Base-by-base conservation (phyloP, 176 grass and related monocot species). In the Bothriochloa decipiens region DNA sequence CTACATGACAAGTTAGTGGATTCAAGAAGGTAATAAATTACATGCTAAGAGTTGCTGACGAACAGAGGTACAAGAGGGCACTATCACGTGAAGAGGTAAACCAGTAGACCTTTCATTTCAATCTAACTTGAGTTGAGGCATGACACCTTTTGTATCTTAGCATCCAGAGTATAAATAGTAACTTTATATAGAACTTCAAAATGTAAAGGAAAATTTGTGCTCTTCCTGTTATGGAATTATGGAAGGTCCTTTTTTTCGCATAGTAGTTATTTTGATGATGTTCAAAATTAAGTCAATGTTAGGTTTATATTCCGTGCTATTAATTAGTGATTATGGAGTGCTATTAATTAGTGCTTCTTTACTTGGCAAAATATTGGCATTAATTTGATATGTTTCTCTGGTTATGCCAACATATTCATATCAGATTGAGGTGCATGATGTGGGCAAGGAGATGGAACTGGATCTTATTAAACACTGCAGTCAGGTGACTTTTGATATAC, bases 11-110 rank as follows among this genome's bases (percentile, higher is more conserved):
- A 93, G 91, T 99, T 90, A 96, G 89, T 82, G 96, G 96, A 90
- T 99, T 94, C 77, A 99, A 99, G 81, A 99, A 99, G 81, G 91
- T 99, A 74, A 80, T 91, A 75, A 99, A 99, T 89, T 99, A 96
- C 91, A 99, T 86, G 12, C 96, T 96, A 86, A 99, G 96, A 85
- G 91, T 93, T 28, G 75, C 89, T 50, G 93, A 94, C 42, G 93
- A 99, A 87, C 92, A 83, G 85, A 92, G 81, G 86, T 93, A 96
- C 86, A 99, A 99, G 81, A 94, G 73, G 71, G 88, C 85, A 5
- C 79, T 99, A 68, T 99, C 96, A 86, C 93, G 93, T 14, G 96
- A 99, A 85, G 96, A 99, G 93, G 96, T 99, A 88, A 88, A 69
- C 13, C 26, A 27, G 28, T 78, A 16, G 23, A 10, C n/a, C 50